Percentiles rank a stretch among this genome's conserved stretches.
Conservation (phyloP, 148 eudicot species). For the Nepenthes mirabilis region DNA sequence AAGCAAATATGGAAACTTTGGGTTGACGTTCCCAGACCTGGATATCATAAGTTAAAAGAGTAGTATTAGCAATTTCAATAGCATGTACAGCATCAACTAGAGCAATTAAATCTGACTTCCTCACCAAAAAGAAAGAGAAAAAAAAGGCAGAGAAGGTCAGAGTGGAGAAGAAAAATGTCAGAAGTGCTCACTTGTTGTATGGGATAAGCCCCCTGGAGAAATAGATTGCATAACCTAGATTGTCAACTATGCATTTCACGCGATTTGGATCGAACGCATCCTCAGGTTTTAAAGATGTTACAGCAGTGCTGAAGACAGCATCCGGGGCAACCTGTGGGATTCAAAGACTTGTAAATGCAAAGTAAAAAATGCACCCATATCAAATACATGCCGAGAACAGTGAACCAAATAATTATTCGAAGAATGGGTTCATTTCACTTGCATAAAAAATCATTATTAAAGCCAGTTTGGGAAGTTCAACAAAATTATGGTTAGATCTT, state of each 20-base stretch:
- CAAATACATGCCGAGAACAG: too few species aligned
- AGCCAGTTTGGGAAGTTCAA: too few species aligned
- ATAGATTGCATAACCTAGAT: constrained; percentile 76
- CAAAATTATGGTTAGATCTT: too few species aligned
- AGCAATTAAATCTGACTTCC: too few species aligned
- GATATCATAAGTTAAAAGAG: constrained; percentile 7
- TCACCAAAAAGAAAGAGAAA: neutral
- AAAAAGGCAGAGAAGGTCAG: neutral
- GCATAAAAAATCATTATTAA: too few species aligned
- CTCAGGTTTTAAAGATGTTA: constrained; percentile 72
- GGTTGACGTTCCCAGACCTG: constrained; percentile 85
- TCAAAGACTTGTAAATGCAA: neutral
- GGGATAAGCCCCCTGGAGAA: constrained; percentile 93
- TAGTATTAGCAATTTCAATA: neutral
- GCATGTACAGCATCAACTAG: neutral
- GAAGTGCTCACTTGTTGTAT: constrained; percentile 52
- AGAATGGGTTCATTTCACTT: too few species aligned
- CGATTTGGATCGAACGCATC: constrained; percentile 95
- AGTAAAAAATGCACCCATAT: too few species aligned
- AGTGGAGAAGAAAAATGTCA: neutral
- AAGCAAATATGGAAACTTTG: constrained; percentile 73
- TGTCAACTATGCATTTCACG: constrained; percentile 85
- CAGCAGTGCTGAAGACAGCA: constrained; percentile 97
- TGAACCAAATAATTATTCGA: too few species aligned
- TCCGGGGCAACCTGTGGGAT: constrained; percentile 67